phyloP scores from a whole-genome alignment of 1,284 basidiomycete genomes.

The Ceratobasidium sp. region DNA sequence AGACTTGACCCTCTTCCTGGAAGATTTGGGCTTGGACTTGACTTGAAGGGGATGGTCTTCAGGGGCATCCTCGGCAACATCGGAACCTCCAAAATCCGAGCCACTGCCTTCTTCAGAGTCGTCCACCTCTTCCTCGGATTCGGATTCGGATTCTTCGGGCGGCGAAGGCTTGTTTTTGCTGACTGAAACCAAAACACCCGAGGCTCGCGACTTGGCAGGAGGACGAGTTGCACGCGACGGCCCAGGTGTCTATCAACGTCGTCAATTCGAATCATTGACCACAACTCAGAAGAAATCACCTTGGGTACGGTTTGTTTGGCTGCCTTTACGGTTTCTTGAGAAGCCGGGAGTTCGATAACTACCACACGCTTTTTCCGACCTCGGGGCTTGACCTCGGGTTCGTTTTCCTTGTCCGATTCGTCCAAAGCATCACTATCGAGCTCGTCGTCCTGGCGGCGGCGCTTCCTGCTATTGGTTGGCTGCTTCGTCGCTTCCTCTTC shows the following conservation, averaged over 20 bases:
- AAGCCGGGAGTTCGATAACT: not conserved
- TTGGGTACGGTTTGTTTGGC: not conserved
- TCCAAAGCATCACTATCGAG: constrained; percentile 34
- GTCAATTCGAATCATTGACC: not conserved
- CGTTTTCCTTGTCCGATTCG: constrained; percentile 19
- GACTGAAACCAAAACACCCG: constrained; percentile 3
- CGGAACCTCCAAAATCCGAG: constrained; percentile 55
- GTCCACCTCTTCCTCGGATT: constrained; percentile 46
- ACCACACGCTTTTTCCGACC: constrained; percentile 30
- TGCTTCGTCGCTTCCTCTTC: constrained; percentile 4
- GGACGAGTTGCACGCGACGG: constrained; percentile 16
- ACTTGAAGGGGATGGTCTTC: constrained; percentile 46
- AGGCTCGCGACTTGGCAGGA: constrained; percentile 21
- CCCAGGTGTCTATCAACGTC: not conserved
- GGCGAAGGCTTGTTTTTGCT: constrained; percentile 9
- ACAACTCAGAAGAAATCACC: not conserved
- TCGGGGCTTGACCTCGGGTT: constrained; percentile 3
- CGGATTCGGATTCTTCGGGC: constrained; percentile 42
- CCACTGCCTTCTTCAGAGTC: constrained; percentile 44
- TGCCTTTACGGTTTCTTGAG: not conserved
- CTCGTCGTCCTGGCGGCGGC: constrained; percentile 4
- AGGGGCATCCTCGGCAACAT: constrained; percentile 51
- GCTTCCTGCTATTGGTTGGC: constrained; percentile 6
- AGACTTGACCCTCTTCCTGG: constrained; percentile 30
- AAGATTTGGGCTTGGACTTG: constrained; percentile 11